Conservation (phyloP, 2,329 filamentous ascomycete species). For the Westerdykella sp. region DNA sequence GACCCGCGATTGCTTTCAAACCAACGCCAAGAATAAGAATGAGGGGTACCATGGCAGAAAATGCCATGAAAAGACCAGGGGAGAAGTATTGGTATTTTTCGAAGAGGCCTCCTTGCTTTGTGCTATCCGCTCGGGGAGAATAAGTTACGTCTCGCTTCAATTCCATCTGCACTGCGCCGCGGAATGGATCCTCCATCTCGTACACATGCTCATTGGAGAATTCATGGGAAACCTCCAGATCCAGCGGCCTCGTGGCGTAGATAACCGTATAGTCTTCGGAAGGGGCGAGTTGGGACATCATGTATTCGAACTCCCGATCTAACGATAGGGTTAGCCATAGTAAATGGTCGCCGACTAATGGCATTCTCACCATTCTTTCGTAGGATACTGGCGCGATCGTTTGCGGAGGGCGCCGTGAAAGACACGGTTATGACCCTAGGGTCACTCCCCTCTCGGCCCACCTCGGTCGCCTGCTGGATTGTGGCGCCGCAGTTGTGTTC, state of each 20-base stretch:
- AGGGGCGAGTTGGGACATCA: slow-evolving; percentile 37
- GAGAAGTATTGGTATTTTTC: slow-evolving; percentile 94
- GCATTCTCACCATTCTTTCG: slow-evolving; percentile 32
- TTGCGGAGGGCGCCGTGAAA: slow-evolving; percentile 36
- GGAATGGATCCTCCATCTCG: slow-evolving; percentile 58
- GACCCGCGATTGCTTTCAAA: slow-evolving; percentile 66
- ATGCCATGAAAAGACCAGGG: slow-evolving; percentile 83
- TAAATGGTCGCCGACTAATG: background rate
- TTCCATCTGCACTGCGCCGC: slow-evolving; percentile 61
- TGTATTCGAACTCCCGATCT: background rate
- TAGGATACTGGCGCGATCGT: slow-evolving; percentile 36
- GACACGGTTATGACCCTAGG: slow-evolving; percentile 43
- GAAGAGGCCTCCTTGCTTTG: slow-evolving; percentile 52
- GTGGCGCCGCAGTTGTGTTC: slow-evolving; percentile 45
- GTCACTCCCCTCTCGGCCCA: slow-evolving; percentile 12
- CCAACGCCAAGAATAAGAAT: slow-evolving; percentile 74
- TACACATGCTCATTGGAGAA: slow-evolving; percentile 42
- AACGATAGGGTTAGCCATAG: too few species aligned
- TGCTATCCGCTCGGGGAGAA: slow-evolving; percentile 20
- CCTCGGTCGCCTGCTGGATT: slow-evolving; percentile 39
- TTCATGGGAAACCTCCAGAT: slow-evolving; percentile 11
- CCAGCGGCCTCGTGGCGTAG: slow-evolving; percentile 61
- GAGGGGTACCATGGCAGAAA: slow-evolving; percentile 65
- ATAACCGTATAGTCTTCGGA: slow-evolving; percentile 63
- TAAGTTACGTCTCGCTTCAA: slow-evolving; percentile 59